Evolutionary conservation across 129 eudicot genomes (phyloP).

Genomic region (Lactuca saligna): DNA sequence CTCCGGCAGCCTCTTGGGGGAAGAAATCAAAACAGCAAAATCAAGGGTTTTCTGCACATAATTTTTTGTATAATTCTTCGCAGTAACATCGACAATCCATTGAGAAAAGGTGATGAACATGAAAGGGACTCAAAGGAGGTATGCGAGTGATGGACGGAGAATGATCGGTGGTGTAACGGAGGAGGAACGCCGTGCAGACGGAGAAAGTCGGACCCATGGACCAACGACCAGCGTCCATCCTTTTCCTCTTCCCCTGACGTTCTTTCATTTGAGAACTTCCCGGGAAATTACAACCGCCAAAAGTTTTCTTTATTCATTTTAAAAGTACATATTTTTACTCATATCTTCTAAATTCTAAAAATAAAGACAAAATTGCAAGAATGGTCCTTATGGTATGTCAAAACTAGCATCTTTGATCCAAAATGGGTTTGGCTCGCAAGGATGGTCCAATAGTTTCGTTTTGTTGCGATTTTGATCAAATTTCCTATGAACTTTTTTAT

Average conservation of each 20-base stretch:
- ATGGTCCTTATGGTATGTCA: too few species aligned
- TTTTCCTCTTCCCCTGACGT: background rate
- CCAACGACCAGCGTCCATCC: background rate
- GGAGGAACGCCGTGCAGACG: background rate
- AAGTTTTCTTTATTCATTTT: background rate
- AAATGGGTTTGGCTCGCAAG: too few species aligned
- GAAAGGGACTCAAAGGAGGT: background rate
- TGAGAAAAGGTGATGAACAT: background rate
- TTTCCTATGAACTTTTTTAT: too few species aligned
- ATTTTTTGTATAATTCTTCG: background rate
- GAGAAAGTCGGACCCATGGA: background rate
- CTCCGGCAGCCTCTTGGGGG: background rate
- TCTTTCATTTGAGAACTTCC: constrained; percentile 5
- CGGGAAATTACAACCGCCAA: background rate
- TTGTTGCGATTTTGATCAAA: too few species aligned
- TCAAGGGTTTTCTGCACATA: background rate
- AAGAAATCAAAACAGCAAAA: background rate
- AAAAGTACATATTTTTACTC: too few species aligned
- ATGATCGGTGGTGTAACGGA: background rate
- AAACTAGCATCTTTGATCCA: too few species aligned
- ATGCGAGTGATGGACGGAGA: background rate
- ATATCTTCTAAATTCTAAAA: too few species aligned
- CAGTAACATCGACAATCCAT: background rate
- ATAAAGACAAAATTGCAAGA: too few species aligned
- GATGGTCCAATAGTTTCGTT: too few species aligned